Evolutionary conservation across 495 filamentous ascomycete species (phyloP).

Genomic region (Penicillium malachiteum): DNA sequence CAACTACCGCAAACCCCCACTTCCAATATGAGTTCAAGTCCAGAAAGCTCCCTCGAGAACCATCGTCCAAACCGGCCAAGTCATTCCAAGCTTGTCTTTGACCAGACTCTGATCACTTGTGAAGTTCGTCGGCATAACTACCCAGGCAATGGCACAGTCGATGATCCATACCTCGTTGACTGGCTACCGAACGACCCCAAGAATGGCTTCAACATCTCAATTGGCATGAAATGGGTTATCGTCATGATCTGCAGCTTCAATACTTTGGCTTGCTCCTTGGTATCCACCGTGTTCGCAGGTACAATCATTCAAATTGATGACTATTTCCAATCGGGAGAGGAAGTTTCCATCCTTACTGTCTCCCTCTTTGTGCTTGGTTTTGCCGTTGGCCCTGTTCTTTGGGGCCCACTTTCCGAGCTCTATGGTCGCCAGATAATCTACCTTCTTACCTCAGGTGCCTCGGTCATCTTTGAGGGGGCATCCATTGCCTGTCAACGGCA

Average conservation of each 20-base stretch:
- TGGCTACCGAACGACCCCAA: conserved; percentile 2
- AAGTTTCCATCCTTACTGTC: conserved; percentile 59
- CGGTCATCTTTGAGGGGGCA: conserved; percentile 62
- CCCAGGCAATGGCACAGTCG: background rate
- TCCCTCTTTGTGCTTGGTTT: conserved; percentile 66
- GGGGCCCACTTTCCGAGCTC: conserved; percentile 51
- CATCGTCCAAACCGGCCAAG: too few species aligned
- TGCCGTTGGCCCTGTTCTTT: conserved; percentile 49
- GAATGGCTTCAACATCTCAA: conserved; percentile 1
- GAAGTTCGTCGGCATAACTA: conserved; percentile 2
- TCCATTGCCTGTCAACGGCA: conserved; percentile 52
- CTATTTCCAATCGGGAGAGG: conserved; percentile 52
- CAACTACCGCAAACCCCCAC: too few species aligned
- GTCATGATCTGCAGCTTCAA: background rate
- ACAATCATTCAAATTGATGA: conserved; percentile 56
- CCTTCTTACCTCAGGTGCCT: conserved; percentile 52
- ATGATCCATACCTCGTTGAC: conserved; percentile 5
- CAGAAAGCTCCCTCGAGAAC: too few species aligned
- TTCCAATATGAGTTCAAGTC: too few species aligned
- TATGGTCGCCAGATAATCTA: conserved; percentile 65
- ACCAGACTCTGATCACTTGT: too few species aligned
- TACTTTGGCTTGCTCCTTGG: conserved; percentile 50
- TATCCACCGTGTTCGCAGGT: conserved; percentile 68
- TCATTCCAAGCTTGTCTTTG: too few species aligned
- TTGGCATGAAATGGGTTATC: conserved; percentile 2